A percentile compares a stretch with the other conserved stretches of the same genome.
Evolutionary conservation across 1,284 basidiomycete genomes (phyloP).

Genomic region (Austropuccinia psidii): DNA sequence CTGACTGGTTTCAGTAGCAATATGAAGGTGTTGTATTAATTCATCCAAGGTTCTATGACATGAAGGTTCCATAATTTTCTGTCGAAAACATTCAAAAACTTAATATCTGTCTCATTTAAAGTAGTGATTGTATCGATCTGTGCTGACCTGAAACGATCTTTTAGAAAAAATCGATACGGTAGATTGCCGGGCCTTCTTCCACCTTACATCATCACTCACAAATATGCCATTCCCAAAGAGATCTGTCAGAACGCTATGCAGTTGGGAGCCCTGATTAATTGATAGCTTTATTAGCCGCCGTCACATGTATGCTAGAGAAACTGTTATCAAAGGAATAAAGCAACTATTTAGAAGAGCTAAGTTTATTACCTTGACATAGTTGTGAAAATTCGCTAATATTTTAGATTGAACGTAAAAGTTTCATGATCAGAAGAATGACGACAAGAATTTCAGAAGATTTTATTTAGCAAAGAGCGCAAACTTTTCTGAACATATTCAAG

Average conservation of each 20-base stretch:
- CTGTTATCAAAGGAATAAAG: not conserved
- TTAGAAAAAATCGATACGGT: not conserved
- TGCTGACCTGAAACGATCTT: not conserved
- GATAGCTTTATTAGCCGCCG: not conserved
- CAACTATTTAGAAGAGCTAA: not conserved
- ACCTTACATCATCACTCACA: not conserved
- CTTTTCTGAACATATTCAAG: constrained; percentile 35
- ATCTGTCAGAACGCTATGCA: not conserved
- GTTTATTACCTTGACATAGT: not conserved
- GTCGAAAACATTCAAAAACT: not conserved
- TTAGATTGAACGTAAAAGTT: not conserved
- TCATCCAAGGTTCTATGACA: not conserved
- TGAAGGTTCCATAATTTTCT: constrained; percentile 4
- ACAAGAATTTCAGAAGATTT: not conserved
- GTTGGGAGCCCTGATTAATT: not conserved
- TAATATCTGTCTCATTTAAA: not conserved
- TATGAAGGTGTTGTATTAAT: not conserved
- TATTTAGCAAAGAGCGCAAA: not conserved
- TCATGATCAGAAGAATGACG: not conserved
- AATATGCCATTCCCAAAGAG: constrained; percentile 1
- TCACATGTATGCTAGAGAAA: not conserved
- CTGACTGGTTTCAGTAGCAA: not conserved
- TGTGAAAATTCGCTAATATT: constrained; percentile 10
- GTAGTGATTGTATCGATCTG: not conserved
- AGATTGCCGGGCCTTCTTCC: not conserved